phyloP scores from a whole-genome alignment of 2,329 filamentous ascomycete genomes.

The Trichoderma polysporum region DNA sequence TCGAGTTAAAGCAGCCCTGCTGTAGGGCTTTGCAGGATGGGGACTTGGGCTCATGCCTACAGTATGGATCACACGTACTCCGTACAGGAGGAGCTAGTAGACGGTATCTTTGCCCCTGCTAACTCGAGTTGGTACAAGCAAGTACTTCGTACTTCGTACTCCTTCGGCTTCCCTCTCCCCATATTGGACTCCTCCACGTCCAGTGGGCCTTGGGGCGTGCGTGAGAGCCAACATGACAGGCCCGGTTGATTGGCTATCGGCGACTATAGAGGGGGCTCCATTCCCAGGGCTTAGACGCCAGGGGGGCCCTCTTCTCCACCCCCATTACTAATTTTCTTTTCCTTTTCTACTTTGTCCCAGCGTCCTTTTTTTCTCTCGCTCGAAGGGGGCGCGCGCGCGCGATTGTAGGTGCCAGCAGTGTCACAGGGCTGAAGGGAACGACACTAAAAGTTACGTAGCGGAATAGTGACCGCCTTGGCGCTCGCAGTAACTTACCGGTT shows the following conservation, averaged over 20 bases:
- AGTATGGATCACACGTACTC: neutral
- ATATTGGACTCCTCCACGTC: neutral
- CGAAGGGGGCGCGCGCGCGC: neutral
- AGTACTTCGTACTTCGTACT: neutral
- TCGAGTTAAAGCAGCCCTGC: slow-evolving; percentile 17
- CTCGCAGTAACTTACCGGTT: neutral
- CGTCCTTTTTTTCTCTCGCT: neutral
- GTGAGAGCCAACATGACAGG: neutral
- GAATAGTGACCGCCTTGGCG: neutral
- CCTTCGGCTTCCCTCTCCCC: neutral
- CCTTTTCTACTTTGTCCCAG: neutral
- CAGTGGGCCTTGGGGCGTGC: slow-evolving; percentile 7
- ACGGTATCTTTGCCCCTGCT: neutral
- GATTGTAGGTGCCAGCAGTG: neutral
- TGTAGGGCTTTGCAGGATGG: slow-evolving; percentile 14
- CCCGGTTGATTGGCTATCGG: neutral
- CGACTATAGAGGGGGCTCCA: neutral
- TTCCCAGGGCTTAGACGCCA: neutral
- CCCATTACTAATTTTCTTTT: neutral
- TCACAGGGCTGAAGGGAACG: slow-evolving; percentile 7
- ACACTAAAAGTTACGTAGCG: neutral
- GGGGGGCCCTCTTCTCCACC: neutral
- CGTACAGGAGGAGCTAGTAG: neutral
- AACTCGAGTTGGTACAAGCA: neutral
- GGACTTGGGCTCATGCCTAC: neutral